Base-by-base conservation (phyloP, 192 early-diverging fungal genomes). In the Thoreauomyces humboldtii region DNA sequence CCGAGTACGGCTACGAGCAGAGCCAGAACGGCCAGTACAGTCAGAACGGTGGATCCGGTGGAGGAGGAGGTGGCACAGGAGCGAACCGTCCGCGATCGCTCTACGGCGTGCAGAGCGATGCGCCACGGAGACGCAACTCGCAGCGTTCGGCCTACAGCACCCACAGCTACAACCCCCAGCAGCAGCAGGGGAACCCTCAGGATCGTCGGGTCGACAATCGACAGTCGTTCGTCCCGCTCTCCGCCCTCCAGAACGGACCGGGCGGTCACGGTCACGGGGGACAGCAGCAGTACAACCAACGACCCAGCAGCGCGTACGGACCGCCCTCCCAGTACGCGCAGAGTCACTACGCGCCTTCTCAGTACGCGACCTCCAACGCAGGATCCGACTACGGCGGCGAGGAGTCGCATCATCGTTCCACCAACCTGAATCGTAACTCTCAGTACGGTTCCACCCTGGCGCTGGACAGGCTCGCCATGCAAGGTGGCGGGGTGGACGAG, bases 1-100 rank as follows among this genome's bases (percentile, higher is more conserved):
- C 54, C 12, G 64, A 58, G 25, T 59, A 60, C 57, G 48, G 66
- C 28, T 57, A 57, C 33, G 55, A n/a, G 9, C 38, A 41, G 38
- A 17, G 17, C 38, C n/a, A n/a, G n/a, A n/a, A n/a, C n/a, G n/a
- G n/a, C n/a, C n/a, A n/a, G n/a, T n/a, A n/a, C 41, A n/a, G 11
- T n/a, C n/a, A 11, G 11, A 42, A 42, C 11, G 41, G n/a, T n/a
- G 41, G 11, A 42, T 14, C 41, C 11, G 11, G 11, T 42, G 41
- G 41, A 42, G n/a, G 11, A 14, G n/a, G 11, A 42, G 41, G 11
- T n/a, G 41, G 11, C n/a, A 42, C n/a, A 42, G 41, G 41, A 42
- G 9, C 44, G 5, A 28, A 27, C 50, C 50, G 50, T 52, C 50
- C 50, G 3, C 9, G 19, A 27, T 52, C 50, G 5, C 4, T 52